Percentiles rank a stretch among this genome's conserved stretches.
Evolutionary conservation across 1,284 basidiomycete genomes (phyloP).

Genomic region (Fomes fomentarius): DNA sequence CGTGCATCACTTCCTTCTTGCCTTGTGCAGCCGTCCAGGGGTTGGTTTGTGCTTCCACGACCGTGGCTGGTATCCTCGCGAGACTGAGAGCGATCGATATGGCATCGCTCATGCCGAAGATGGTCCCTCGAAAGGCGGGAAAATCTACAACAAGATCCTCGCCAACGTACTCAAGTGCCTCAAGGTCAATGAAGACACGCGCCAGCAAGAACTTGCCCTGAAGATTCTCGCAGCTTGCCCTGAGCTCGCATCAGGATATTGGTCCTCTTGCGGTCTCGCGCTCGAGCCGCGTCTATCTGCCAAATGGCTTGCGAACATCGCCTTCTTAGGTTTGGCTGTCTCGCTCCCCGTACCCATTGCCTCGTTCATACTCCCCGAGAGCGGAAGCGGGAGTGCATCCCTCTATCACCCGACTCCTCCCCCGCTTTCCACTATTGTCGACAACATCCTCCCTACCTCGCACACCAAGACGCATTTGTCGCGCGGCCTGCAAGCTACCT

Average conservation of each 20-base stretch:
- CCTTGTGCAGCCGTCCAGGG: conserved; percentile 84
- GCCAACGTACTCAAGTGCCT: conserved; percentile 75
- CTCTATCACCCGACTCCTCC: conserved; percentile 74
- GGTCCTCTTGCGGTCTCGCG: conserved; percentile 73
- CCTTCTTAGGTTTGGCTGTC: conserved; percentile 79
- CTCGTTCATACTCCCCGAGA: conserved; percentile 59
- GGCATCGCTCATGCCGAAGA: conserved; percentile 33
- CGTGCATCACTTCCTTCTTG: conserved; percentile 86
- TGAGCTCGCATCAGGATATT: conserved; percentile 86
- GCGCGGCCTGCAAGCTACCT: conserved; percentile 76
- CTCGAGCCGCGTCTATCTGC: conserved; percentile 88
- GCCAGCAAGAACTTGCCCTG: conserved; percentile 85
- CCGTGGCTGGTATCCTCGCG: conserved; percentile 88
- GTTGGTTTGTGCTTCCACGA: conserved; percentile 89
- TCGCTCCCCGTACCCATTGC: conserved; percentile 72
- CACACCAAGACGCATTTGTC: conserved; percentile 74
- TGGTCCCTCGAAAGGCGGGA: conserved; percentile 40
- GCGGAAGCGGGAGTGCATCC: conserved; percentile 29
- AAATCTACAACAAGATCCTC: conserved; percentile 86
- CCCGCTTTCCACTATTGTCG: conserved; percentile 67
- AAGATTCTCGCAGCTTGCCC: conserved; percentile 83
- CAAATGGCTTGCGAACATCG: conserved; percentile 88
- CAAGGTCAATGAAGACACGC: conserved; percentile 81
- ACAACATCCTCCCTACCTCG: conserved; percentile 77
- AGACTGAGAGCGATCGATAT: conserved; percentile 40